A percentile compares a stretch with the other conserved stretches of the same genome.
These are phyloP conservation scores for Daedalea quercina DNA, from an alignment of 768 basidiomycete genomes.

Conservation along the genomic window DNA sequence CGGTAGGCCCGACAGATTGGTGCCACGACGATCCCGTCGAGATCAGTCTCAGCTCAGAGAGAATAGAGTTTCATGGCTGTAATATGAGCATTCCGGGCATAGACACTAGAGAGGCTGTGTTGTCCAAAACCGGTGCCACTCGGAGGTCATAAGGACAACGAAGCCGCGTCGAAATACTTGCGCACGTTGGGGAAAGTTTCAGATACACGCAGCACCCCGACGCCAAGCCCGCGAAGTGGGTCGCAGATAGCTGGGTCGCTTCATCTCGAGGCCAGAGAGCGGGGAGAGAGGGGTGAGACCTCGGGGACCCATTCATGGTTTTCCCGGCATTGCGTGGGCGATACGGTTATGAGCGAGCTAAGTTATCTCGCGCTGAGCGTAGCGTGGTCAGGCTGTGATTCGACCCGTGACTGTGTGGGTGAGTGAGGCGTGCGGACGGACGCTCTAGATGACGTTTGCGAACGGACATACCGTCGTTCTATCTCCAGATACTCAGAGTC, in stretches of 20 bases:
- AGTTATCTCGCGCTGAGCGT: background rate
- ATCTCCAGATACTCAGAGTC: too few species aligned
- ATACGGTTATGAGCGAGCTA: background rate
- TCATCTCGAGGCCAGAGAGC: background rate
- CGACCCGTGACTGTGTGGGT: too few species aligned
- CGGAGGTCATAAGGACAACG: background rate
- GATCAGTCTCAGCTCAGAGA: too few species aligned
- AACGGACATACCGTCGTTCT: too few species aligned
- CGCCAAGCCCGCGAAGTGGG: background rate
- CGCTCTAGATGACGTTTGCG: too few species aligned
- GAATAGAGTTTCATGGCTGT: background rate
- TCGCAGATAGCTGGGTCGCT: background rate
- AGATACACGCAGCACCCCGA: background rate
- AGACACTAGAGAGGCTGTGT: background rate
- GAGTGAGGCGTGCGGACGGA: too few species aligned
- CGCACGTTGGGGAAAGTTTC: slow-evolving; percentile 8
- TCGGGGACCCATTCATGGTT: background rate
- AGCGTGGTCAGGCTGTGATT: too few species aligned
- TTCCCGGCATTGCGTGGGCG: too few species aligned
- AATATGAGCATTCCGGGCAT: background rate
- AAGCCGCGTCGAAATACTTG: slow-evolving; percentile 16
- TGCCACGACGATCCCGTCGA: too few species aligned
- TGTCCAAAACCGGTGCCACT: background rate
- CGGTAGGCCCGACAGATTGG: too few species aligned
- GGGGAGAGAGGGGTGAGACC: background rate